A percentile compares a stretch with the other conserved stretches of the same genome.
Conservation (phyloP, 768 basidiomycete genomes). For the Porphyrellus cyaneotinctus region DNA sequence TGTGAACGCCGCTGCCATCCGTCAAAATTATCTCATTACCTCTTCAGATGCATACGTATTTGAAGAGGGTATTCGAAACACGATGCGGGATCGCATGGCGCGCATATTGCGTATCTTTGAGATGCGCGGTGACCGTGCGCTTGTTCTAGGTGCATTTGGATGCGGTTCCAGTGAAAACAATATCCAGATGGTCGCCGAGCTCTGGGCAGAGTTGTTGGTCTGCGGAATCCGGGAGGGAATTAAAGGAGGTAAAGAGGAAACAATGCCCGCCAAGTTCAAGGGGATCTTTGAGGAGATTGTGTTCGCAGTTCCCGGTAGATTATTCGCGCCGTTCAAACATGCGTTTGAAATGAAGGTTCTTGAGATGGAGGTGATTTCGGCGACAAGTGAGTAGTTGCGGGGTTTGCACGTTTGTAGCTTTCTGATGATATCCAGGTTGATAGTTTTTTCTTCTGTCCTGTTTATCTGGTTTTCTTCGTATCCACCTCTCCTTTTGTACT, state of each 20-base stretch:
- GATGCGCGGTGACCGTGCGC: constrained; percentile 33
- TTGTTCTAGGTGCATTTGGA: constrained; percentile 46
- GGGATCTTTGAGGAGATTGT: constrained; percentile 39
- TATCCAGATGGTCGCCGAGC: constrained; percentile 38
- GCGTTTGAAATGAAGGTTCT: constrained; percentile 40
- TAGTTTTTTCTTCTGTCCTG: neutral
- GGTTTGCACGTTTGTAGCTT: neutral
- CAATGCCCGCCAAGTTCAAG: constrained; percentile 34
- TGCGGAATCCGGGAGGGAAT: constrained; percentile 30
- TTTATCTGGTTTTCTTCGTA: neutral
- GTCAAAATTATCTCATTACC: constrained; percentile 34
- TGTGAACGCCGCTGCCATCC: constrained; percentile 41
- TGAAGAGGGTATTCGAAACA: constrained; percentile 36
- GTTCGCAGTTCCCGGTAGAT: constrained; percentile 41
- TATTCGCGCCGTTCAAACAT: constrained; percentile 34
- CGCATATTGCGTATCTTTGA: constrained; percentile 43
- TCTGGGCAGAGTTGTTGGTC: constrained; percentile 45
- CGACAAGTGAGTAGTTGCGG: constrained; percentile 23
- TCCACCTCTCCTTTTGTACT: neutral
- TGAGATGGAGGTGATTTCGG: constrained; percentile 33
- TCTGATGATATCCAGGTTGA: neutral
- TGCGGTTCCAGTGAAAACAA: constrained; percentile 41
- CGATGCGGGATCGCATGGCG: constrained; percentile 49
- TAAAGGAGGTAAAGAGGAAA: constrained; percentile 14
- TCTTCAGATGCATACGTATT: constrained; percentile 34